Evolutionary conservation across 495 filamentous ascomycete species (phyloP).

Genomic region (Penicillium parvum): DNA sequence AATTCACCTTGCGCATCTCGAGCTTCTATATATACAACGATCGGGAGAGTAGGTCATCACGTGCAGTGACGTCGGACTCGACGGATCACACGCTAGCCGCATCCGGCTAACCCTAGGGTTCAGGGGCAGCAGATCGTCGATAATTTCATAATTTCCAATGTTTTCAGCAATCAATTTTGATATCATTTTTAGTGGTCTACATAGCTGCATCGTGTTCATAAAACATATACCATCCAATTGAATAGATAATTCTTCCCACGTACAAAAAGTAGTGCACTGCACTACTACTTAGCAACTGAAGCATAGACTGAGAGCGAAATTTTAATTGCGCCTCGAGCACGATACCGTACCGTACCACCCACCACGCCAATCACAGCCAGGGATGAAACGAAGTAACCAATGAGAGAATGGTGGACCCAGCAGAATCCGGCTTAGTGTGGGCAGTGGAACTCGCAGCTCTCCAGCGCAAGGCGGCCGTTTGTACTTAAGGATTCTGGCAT

Average conservation of each 20-base stretch:
- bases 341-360: constrained; percentile 9
- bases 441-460: constrained; percentile 41
- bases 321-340: constrained; percentile 4
- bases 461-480: constrained; percentile 38
- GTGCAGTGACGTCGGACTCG: constrained; percentile 17
- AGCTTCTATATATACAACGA: too few species aligned
- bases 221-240: too few species aligned
- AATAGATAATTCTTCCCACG: too few species aligned
- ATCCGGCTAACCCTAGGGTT: constrained; percentile 15
- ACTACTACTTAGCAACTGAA: too few species aligned
- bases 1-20: too few species aligned
- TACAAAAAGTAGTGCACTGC: too few species aligned
- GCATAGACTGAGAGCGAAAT: too few species aligned
- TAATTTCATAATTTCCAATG: too few species aligned
- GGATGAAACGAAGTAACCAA: constrained; percentile 9
- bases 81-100: constrained; percentile 10
- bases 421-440: constrained; percentile 32
- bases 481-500: constrained; percentile 52
- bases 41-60: constrained; percentile 6
- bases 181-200: too few species aligned
- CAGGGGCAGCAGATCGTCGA: constrained; percentile 3
- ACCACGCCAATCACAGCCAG: constrained; percentile 29
- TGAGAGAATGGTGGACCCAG: constrained; percentile 31
- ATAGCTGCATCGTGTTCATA: too few species aligned
- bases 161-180: too few species aligned